Evolutionary conservation across 768 basidiomycete genomes (phyloP).

Genomic region (Butyriboletus loyo): DNA sequence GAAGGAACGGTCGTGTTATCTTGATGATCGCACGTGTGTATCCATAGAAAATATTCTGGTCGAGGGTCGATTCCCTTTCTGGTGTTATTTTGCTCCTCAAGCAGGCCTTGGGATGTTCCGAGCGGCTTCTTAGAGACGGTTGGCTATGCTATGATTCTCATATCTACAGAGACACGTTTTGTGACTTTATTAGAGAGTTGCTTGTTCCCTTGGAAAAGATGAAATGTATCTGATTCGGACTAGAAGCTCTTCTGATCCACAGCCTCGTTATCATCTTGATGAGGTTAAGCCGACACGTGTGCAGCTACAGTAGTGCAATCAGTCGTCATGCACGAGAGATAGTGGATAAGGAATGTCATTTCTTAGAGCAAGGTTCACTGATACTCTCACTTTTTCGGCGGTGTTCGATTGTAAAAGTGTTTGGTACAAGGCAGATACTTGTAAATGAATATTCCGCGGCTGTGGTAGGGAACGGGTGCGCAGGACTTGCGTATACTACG

Average conservation of each 20-base stretch:
- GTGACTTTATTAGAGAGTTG: neutral
- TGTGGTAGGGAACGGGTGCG: too few relatives aligned
- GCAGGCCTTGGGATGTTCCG: constrained; percentile 11
- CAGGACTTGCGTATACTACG: too few relatives aligned
- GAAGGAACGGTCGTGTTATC: constrained; percentile 16
- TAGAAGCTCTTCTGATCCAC: neutral
- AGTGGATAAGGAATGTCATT: neutral
- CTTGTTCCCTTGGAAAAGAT: neutral
- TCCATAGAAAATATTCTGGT: constrained; percentile 4
- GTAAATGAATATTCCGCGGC: too few relatives aligned
- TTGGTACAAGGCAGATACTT: too few relatives aligned
- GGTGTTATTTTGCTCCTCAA: constrained; percentile 5
- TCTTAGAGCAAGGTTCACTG: neutral
- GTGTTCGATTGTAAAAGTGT: neutral
- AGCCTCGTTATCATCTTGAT: neutral
- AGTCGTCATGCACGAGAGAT: too few relatives aligned
- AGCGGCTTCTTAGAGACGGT: neutral
- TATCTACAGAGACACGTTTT: neutral
- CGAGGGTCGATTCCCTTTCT: constrained; percentile 14
- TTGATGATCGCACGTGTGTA: constrained; percentile 23
- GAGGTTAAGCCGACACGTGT: neutral
- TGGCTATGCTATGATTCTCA: neutral
- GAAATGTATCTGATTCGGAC: neutral
- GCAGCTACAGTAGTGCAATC: neutral
- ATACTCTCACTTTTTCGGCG: too few relatives aligned